Evolutionary conservation across 169 alveolate species (phyloP).

Genomic region (Theileria sp.): DNA sequence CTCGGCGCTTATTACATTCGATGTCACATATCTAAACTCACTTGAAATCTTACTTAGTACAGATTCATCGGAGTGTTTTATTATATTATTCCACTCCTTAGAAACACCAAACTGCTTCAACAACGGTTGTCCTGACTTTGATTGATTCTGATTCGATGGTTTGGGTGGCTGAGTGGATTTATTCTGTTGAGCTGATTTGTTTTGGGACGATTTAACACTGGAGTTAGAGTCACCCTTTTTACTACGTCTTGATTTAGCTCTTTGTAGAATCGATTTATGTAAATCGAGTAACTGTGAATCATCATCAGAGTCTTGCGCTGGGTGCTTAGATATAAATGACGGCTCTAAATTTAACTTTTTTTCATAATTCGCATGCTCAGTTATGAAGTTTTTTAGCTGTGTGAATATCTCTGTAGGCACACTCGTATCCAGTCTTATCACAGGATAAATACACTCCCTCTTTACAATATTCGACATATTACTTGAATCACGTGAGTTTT

Average conservation of each 20-base stretch:
- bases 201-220: not conserved
- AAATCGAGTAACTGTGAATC: slow-evolving; percentile 19
- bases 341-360: slow-evolving; percentile 39
- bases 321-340: slow-evolving; percentile 25
- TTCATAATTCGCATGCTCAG: slow-evolving; percentile 30
- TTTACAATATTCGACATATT: slow-evolving; percentile 12
- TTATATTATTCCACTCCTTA: slow-evolving; percentile 43
- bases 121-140: not conserved
- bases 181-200: not conserved
- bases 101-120: not conserved
- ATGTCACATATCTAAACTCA: slow-evolving; percentile 50
- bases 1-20: slow-evolving; percentile 50
- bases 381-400: slow-evolving; percentile 13
- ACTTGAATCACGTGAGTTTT: slow-evolving; percentile 8
- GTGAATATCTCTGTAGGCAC: slow-evolving; percentile 40
- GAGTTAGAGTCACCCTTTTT: slow-evolving; percentile 19
- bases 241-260: slow-evolving; percentile 13
- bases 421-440: slow-evolving; percentile 17
- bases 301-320: slow-evolving; percentile 23
- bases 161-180: not conserved
- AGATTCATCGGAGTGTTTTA: slow-evolving; percentile 28
- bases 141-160: not conserved
- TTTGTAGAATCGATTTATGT: slow-evolving; percentile 7
- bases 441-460: slow-evolving; percentile 30
- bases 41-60: slow-evolving; percentile 23